These are phyloP conservation scores for Ganoderma boninense DNA, from an alignment of 1,284 basidiomycete genomes.

Conservation along the genomic window DNA sequence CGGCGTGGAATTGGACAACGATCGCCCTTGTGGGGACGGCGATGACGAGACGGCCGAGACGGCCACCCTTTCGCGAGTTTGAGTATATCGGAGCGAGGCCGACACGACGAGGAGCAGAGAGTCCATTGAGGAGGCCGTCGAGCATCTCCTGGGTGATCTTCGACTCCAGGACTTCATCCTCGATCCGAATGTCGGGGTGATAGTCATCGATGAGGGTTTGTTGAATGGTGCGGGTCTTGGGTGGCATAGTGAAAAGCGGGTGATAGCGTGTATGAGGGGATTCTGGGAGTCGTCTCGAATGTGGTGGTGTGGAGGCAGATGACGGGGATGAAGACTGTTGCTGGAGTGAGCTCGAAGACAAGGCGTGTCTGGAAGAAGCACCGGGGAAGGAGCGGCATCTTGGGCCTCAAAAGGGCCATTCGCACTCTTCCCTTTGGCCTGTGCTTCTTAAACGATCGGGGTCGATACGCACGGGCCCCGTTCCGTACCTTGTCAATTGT, in stretches of 20 bases:
- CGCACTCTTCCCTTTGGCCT: conserved; percentile 7
- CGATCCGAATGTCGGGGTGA: conserved; percentile 29
- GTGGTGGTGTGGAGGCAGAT: conserved; percentile 7
- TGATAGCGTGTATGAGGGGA: neutral
- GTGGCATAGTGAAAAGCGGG: conserved; percentile 32
- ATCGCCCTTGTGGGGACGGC: conserved; percentile 33
- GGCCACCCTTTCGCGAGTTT: conserved; percentile 22
- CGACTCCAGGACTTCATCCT: conserved; percentile 33
- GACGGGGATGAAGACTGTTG: neutral
- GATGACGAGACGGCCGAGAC: conserved; percentile 39
- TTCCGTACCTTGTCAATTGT: neutral
- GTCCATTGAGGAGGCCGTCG: conserved; percentile 24
- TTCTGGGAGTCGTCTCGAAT: conserved; percentile 24
- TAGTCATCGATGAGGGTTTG: conserved; percentile 39
- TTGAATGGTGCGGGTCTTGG: conserved; percentile 25
- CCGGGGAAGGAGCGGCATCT: conserved; percentile 18
- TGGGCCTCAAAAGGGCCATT: conserved; percentile 23
- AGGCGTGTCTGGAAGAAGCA: conserved; percentile 25
- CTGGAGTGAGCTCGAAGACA: conserved; percentile 6
- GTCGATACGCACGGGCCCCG: neutral
- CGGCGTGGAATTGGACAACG: conserved; percentile 39
- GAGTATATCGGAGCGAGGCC: conserved; percentile 43
- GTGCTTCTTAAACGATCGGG: conserved; percentile 20
- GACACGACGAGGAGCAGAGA: conserved; percentile 30
- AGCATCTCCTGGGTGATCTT: conserved; percentile 33